A percentile compares a stretch with the other conserved stretches of the same genome.
These are phyloP conservation scores for Fusarium goolgardi DNA, from an alignment of 2,329 filamentous ascomycete genomes.

Conservation along the genomic window DNA sequence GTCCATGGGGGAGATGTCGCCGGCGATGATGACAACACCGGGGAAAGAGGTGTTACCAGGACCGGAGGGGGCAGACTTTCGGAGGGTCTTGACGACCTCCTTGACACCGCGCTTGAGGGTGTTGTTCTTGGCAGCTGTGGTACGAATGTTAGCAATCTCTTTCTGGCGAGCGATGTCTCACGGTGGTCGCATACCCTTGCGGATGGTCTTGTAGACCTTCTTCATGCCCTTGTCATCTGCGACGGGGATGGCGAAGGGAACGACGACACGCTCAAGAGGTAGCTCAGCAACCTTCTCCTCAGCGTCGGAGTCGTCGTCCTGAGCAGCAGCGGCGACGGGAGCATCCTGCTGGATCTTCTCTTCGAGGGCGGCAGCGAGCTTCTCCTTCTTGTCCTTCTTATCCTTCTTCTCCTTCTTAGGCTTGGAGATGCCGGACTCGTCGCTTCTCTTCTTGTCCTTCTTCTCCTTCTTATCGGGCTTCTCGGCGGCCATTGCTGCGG, in stretches of 20 bases:
- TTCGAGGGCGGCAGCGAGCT: slow-evolving; percentile 73
- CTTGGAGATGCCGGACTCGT: slow-evolving; percentile 65
- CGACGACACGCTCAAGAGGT: slow-evolving; percentile 68
- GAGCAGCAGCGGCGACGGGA: slow-evolving; percentile 55
- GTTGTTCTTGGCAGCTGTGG: slow-evolving; percentile 89
- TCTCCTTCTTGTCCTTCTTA: slow-evolving; percentile 80
- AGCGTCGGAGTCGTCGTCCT: slow-evolving; percentile 58
- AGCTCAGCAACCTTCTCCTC: slow-evolving; percentile 59
- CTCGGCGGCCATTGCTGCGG: slow-evolving; percentile 59
- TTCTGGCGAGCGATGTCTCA: background rate
- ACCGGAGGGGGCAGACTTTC: slow-evolving; percentile 84
- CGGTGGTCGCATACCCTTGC: slow-evolving; percentile 60
- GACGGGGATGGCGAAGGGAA: slow-evolving; percentile 85
- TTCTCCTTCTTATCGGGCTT: slow-evolving; percentile 65
- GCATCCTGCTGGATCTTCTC: slow-evolving; percentile 71
- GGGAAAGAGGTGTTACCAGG: slow-evolving; percentile 72
- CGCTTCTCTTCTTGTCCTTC: slow-evolving; percentile 70
- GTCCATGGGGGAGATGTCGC: slow-evolving; percentile 98
- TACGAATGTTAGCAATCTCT: slow-evolving; percentile 30
- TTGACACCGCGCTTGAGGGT: slow-evolving; percentile 98
- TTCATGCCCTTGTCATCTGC: slow-evolving; percentile 81
- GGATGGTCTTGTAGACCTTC: slow-evolving; percentile 68
- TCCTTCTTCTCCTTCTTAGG: slow-evolving; percentile 70
- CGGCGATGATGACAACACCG: slow-evolving; percentile 89
- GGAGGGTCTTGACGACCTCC: slow-evolving; percentile 97